A percentile compares a stretch with the other conserved stretches of the same genome.
Evolutionary conservation across 805 yeast genomes (phyloP).

Genomic region (Isabelozyma gotoi): DNA sequence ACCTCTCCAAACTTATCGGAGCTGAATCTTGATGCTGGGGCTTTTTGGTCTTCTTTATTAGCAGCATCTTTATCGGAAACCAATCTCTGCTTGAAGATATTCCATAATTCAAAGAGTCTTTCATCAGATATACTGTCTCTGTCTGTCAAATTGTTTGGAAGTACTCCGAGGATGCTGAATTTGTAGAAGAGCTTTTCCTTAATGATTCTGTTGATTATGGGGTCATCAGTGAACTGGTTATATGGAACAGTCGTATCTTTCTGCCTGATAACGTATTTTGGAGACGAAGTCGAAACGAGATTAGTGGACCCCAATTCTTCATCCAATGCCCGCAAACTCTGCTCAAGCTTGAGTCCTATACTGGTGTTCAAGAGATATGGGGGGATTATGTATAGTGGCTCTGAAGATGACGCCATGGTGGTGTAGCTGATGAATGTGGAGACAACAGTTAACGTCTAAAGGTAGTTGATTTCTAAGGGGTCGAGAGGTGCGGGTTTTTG

Average conservation of each 20-base stretch:
- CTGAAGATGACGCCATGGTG: conserved; percentile 12
- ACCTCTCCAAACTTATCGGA: conserved; percentile 11
- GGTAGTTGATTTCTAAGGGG: no score
- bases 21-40: conserved; percentile 1
- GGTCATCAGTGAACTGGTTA: conserved; percentile 28
- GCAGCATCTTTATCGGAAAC: conserved; percentile 3
- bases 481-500: no score
- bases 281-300: conserved; percentile 23
- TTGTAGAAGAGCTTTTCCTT: conserved; percentile 33
- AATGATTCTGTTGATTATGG: conserved; percentile 28
- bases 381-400: conserved; percentile 35
- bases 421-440: neutral
- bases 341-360: conserved; percentile 31
- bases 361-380: conserved; percentile 42
- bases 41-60: neutral
- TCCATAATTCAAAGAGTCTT: conserved; percentile 29
- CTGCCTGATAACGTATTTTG: conserved; percentile 19
- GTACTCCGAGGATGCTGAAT: conserved; percentile 32
- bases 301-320: conserved; percentile 25
- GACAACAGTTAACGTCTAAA: no score
- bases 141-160: conserved; percentile 33
- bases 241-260: conserved; percentile 3
- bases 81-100: conserved; percentile 29
- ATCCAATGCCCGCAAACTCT: conserved; percentile 19
- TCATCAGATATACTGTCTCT: conserved; percentile 19